Base-by-base conservation (phyloP, 2,329 filamentous ascomycete species). In the Trichoderma oligosporum region DNA sequence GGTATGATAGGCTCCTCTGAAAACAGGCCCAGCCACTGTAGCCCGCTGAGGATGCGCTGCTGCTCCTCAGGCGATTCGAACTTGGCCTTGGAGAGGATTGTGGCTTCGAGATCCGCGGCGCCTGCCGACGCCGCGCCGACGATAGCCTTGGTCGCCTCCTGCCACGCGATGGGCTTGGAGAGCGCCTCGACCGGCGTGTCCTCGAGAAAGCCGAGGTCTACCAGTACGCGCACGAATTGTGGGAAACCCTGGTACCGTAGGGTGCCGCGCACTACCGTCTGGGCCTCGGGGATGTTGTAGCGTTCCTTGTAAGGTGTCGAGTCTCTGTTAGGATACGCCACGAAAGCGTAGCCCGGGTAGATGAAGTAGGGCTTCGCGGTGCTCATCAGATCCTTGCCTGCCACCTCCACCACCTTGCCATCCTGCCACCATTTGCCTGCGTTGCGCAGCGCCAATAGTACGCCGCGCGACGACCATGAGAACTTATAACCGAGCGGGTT, bases 401-500 rank as follows among this genome's bases (percentile, higher is more conserved):
- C 36, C 91, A 91, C 79, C 57, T 85, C 80, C 65, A 88, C 82
- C 62, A 88, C 74, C 77, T 92, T 82, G 67, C 91, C 91, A 64
- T 89, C 87, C 73, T 91, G 77, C 75, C 86, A 93, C 78, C 84
- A 92, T 66, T 82, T 91, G 68, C 89, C 93, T n/a, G 84, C 78
- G 77, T 97, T 97, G 65, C 88, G 78, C 63, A 96, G 82, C 3
- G 93, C 92, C 48, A 97, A 82, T 31, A 97, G 80, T 33, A 97
- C 91, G 71, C 93, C 93, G 56, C 91, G 85, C 62, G 86, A 84
- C 29, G 85, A 86, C 75, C 85, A 87, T 5, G 86, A 91, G 80
- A 95, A 71, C 62, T 96, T 96, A 83, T 96, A 96, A 46, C 92
- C 91, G 14, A 96, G 80, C 25, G 92, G 91, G 78, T 97, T 97